Evolutionary conservation across 345 rosid genomes (phyloP).

Genomic region (Salix dunnii): DNA sequence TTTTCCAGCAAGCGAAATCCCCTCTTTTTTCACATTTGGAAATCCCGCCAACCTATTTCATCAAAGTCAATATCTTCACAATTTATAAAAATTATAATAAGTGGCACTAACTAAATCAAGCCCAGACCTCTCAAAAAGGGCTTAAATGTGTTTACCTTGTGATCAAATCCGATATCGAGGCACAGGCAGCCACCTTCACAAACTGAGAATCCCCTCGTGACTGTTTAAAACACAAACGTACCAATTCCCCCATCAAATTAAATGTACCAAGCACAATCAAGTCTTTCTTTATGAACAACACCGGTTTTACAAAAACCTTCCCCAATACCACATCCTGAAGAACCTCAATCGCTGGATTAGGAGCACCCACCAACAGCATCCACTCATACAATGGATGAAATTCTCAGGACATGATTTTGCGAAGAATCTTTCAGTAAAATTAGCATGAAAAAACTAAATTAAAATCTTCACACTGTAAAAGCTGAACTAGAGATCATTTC

Average conservation of each 20-base stretch:
- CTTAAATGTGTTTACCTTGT: conserved; percentile 45
- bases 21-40: conserved; percentile 67
- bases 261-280: too few relatives aligned
- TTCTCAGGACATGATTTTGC: too few relatives aligned
- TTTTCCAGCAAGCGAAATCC: conserved; percentile 53
- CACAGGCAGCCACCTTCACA: conserved; percentile 74
- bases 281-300: too few relatives aligned
- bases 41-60: conserved; percentile 63
- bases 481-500: too few relatives aligned
- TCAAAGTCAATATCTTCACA: conserved; percentile 10
- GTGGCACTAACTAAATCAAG: not conserved
- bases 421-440: too few relatives aligned
- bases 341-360: too few relatives aligned
- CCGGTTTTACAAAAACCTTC: too few relatives aligned
- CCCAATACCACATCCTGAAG: too few relatives aligned
- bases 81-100: not conserved
- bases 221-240: conserved; percentile 36
- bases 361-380: too few relatives aligned
- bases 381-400: too few relatives aligned
- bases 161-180: conserved; percentile 63
- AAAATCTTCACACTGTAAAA: too few relatives aligned
- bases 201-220: conserved; percentile 58
- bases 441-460: too few relatives aligned
- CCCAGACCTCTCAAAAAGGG: not conserved
- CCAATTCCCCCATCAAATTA: not conserved